Conservation (phyloP, 768 basidiomycete species). For the Rossbeevera mucosa region DNA sequence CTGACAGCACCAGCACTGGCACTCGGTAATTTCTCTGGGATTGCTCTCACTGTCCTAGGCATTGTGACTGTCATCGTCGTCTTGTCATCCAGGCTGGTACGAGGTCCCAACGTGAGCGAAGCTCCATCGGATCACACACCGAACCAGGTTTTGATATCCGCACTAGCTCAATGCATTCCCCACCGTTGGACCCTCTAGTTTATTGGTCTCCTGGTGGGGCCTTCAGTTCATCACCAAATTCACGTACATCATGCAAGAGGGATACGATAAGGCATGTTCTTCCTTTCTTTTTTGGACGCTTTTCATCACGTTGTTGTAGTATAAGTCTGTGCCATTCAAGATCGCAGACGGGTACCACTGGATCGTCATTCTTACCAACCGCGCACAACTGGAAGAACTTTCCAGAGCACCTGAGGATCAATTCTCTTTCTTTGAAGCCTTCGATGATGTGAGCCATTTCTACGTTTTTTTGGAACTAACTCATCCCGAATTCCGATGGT, state of each 20-base stretch:
- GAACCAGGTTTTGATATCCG: not conserved
- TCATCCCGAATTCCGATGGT: not conserved
- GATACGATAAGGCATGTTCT: constrained; percentile 29
- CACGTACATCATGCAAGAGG: constrained; percentile 25
- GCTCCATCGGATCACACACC: not conserved
- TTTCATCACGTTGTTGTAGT: not conserved
- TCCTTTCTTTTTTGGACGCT: not conserved
- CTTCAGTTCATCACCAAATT: constrained; percentile 4
- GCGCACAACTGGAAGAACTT: constrained; percentile 36
- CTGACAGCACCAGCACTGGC: not conserved
- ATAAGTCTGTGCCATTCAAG: not conserved
- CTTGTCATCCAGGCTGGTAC: not conserved
- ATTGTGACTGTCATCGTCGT: not conserved
- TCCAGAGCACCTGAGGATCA: constrained; percentile 31
- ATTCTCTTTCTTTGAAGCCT: constrained; percentile 32
- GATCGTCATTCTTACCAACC: constrained; percentile 35
- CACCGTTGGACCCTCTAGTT: constrained; percentile 20
- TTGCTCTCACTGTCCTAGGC: not conserved
- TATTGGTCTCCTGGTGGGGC: not conserved
- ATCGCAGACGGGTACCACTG: constrained; percentile 22
- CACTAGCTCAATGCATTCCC: constrained; percentile 27
- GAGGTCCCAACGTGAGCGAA: not conserved
- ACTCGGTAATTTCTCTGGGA: not conserved
- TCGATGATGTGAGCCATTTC: constrained; percentile 30
- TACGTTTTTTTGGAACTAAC: not conserved